Evolutionary conservation across 2,329 filamentous ascomycete genomes (phyloP), one percentile per base, ranked within the genome.

Genomic region (Claviceps digitariae): DNA sequence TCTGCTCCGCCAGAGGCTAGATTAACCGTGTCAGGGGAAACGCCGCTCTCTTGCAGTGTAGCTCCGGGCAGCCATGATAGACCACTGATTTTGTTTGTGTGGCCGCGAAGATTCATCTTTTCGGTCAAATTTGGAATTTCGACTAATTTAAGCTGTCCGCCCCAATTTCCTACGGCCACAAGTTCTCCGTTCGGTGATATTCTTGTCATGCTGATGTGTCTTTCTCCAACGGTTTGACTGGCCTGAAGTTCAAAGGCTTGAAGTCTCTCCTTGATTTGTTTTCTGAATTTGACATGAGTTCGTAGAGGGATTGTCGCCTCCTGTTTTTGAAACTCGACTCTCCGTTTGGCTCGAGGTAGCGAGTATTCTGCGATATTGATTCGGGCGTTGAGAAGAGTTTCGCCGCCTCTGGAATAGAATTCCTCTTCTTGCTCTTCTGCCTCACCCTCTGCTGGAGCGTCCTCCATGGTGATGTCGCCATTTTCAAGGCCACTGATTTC

Each of bases 151-250:
- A 98, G 83, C 50, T 87, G 85, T 51, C 93, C 93, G 51, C 84
- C 87, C 89, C 90, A 97, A 64, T 94, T 95, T 41, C 93, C 93
- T 2, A 89, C 87, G 3, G 91, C 93, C 38, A 97, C 78, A 10
- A 86, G 76, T 65, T 91, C 77, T 17, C 89, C 87, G 62, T 87
- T 86, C 0, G 93, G 93, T 8, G 91, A 84, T 70, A 98, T 90
- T 54, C 93, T 82, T 48, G 89, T 88, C 70, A 97, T 91, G 68
- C 90, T 91, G 53, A 98, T 82, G 21, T 95, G 87, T 41, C 93
- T 78, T 59, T 97, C 90, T 50, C 89, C 90, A 0, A 90, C 89
- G 55, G 89, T 91, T 69, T 98, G 93, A 64, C 88, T 94, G 20
- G 89, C 94, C 65, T 93, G 93, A 17, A 98, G 77, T 63, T 97